These are phyloP conservation scores for Coccomyxa sp. DNA, from an alignment of 139 green algal species.

Conservation along the genomic window DNA sequence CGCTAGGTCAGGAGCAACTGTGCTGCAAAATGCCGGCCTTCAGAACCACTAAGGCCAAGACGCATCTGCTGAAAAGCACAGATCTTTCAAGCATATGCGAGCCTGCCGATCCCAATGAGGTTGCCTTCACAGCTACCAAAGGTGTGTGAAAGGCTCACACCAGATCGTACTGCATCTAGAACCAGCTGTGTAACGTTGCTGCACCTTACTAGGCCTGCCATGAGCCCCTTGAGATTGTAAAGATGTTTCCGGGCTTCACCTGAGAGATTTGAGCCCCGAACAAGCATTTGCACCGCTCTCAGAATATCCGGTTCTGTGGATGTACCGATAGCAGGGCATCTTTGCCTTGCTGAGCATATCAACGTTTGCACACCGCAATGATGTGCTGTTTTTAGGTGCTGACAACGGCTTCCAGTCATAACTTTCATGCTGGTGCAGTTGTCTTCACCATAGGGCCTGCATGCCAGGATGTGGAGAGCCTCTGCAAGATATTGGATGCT, in stretches of 20 bases:
- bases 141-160: neutral
- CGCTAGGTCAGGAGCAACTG: neutral
- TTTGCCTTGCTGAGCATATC: neutral
- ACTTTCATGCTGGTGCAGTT: constrained; percentile 29
- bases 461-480: constrained; percentile 73
- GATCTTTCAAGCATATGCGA: constrained; percentile 38
- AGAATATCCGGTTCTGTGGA: neutral
- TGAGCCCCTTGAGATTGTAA: neutral
- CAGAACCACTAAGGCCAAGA: constrained; percentile 18
- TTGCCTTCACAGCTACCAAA: constrained; percentile 40
- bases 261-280: neutral
- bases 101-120: constrained; percentile 27
- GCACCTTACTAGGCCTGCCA: neutral
- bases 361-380: neutral
- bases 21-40: neutral
- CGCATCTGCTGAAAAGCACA: constrained; percentile 47
- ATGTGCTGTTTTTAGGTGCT: neutral
- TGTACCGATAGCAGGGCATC: neutral
- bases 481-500: constrained; percentile 62
- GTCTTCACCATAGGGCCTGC: constrained; percentile 76
- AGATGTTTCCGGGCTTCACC: neutral
- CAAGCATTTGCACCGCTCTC: neutral
- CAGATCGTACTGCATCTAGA: neutral
- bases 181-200: neutral
- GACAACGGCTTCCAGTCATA: neutral